phyloP scores from a whole-genome alignment of 768 basidiomycete species.

The Hygrocybe coccinea region DNA sequence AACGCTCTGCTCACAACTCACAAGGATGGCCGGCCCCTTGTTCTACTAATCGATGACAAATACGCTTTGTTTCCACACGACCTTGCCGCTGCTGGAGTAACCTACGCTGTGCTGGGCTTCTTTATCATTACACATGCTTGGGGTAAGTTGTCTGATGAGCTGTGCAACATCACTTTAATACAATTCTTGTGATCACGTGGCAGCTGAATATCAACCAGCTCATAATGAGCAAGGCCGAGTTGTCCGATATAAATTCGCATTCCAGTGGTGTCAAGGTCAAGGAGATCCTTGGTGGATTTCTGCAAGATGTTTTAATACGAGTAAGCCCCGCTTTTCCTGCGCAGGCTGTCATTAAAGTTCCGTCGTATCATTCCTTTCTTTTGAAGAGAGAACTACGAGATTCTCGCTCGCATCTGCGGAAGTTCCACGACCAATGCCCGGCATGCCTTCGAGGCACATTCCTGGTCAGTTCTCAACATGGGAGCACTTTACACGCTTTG shows the following conservation, averaged over 20 bases:
- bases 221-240: conserved; percentile 47
- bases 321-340: not conserved
- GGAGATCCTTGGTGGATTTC: conserved; percentile 48
- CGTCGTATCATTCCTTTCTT: too few relatives aligned
- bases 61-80: conserved; percentile 73
- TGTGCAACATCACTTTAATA: conserved; percentile 6
- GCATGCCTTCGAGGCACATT: not conserved
- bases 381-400: not conserved
- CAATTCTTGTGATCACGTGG: not conserved
- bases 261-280: conserved; percentile 78
- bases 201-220: conserved; percentile 61
- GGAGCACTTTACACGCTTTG: not conserved
- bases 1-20: conserved; percentile 61
- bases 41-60: conserved; percentile 68
- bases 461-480: not conserved
- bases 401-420: too few relatives aligned
- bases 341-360: too few relatives aligned
- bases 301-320: not conserved
- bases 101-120: conserved; percentile 57
- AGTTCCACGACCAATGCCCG: not conserved
- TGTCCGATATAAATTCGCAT: conserved; percentile 78
- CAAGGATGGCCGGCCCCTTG: conserved; percentile 52
- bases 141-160: conserved; percentile 41
- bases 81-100: conserved; percentile 43
- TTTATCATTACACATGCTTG: conserved; percentile 69